Conservation (phyloP, 2,329 filamentous ascomycete genomes). For the Alternaria triticimaculans region DNA sequence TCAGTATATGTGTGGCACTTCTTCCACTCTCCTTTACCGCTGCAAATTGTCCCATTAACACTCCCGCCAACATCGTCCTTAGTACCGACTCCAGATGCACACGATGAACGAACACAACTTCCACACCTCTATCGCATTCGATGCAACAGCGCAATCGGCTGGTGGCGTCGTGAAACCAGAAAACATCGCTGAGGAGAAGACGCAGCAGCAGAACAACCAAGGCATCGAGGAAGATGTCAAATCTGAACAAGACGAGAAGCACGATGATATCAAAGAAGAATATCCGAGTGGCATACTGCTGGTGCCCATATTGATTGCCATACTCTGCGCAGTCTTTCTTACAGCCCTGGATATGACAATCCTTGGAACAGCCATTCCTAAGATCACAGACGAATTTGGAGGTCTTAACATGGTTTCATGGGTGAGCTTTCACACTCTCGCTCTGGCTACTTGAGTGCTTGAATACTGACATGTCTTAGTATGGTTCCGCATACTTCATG, state of each 20-base stretch:
- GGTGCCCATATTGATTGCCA: background rate
- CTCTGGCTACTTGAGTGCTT: no score
- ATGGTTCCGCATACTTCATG: constrained; percentile 51
- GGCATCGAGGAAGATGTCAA: background rate
- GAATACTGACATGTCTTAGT: constrained; percentile 1
- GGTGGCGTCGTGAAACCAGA: background rate
- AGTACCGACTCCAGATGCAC: background rate
- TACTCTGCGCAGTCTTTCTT: background rate
- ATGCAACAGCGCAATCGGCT: background rate
- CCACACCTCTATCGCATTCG: background rate
- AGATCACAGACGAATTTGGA: constrained; percentile 36
- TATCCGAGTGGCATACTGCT: background rate
- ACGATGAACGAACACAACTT: background rate
- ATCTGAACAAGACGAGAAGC: background rate
- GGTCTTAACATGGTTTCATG: constrained; percentile 30
- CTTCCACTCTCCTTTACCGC: background rate
- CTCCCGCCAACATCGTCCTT: background rate
- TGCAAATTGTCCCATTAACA: background rate
- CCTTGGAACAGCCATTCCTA: constrained; percentile 36
- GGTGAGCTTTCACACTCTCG: constrained; percentile 1
- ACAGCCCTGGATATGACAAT: constrained; percentile 21
- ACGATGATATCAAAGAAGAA: background rate
- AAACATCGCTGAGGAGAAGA: background rate
- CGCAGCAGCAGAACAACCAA: background rate
- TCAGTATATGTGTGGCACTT: background rate